A percentile compares a stretch with the other conserved stretches of the same genome.
phyloP scores from a whole-genome alignment of 306 rosid species.

The Dicorynia guianensis region DNA sequence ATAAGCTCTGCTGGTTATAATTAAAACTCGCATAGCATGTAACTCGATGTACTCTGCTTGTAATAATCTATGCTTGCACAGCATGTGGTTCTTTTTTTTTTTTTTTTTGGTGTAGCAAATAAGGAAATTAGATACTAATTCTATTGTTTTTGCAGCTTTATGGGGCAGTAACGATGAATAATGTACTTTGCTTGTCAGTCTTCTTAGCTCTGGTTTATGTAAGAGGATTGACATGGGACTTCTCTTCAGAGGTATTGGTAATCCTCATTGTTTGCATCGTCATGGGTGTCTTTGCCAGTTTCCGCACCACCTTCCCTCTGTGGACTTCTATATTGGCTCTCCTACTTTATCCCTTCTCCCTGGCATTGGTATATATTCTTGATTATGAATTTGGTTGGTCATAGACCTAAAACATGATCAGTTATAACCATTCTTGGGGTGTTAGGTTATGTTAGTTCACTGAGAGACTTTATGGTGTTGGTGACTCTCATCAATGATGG shows the following conservation, averaged over 20 bases:
- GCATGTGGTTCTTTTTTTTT: background rate
- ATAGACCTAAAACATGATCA: slow-evolving; percentile 39
- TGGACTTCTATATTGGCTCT: slow-evolving; percentile 85
- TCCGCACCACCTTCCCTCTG: slow-evolving; percentile 85
- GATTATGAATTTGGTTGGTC: slow-evolving; percentile 91
- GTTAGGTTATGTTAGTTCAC: slow-evolving; percentile 16
- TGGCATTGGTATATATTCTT: slow-evolving; percentile 86
- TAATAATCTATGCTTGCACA: background rate
- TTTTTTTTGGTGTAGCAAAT: background rate
- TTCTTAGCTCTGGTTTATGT: slow-evolving; percentile 85
- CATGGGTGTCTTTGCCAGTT: slow-evolving; percentile 81
- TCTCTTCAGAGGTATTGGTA: slow-evolving; percentile 87
- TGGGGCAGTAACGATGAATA: slow-evolving; percentile 94
- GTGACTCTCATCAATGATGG: slow-evolving; percentile 1
- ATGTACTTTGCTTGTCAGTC: slow-evolving; percentile 89
- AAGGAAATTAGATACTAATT: slow-evolving; percentile 17
- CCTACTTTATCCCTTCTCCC: slow-evolving; percentile 86
- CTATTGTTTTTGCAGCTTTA: slow-evolving; percentile 66
- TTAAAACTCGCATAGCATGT: too few species aligned
- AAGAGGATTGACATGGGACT: slow-evolving; percentile 89
- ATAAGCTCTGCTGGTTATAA: background rate
- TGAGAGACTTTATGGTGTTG: background rate
- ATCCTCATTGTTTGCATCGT: slow-evolving; percentile 75
- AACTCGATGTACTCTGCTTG: too few species aligned
- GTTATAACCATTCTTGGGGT: background rate